Conservation (phyloP, 352 stramenopile genomes). For the Blastocystis sp. region DNA sequence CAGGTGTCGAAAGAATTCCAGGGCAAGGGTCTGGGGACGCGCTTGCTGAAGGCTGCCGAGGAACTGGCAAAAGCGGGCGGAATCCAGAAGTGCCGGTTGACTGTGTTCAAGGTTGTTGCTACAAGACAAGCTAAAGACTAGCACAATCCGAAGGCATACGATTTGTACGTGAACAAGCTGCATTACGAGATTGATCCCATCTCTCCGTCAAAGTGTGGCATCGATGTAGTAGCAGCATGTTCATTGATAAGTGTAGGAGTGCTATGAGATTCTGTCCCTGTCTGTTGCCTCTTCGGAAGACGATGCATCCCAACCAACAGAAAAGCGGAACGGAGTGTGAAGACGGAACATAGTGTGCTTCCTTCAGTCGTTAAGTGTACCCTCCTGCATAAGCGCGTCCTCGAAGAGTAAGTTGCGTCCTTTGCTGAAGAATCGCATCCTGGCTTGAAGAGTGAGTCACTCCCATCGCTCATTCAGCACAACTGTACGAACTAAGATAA, state of each 20-base stretch:
- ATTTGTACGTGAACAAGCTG: slow-evolving; percentile 3
- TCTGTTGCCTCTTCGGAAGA: neutral
- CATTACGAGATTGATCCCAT: slow-evolving; percentile 57
- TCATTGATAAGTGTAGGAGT: slow-evolving; percentile 20
- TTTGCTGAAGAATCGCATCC: no score
- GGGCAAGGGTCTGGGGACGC: neutral
- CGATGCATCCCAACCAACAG: neutral
- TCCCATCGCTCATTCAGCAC: no score
- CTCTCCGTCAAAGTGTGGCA: slow-evolving; percentile 35
- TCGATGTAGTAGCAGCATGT: neutral
- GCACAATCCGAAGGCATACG: slow-evolving; percentile 27
- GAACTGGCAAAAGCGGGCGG: neutral
- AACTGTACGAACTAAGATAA: no score
- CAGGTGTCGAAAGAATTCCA: slow-evolving; percentile 23
- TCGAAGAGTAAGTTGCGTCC: no score
- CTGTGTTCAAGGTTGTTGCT: slow-evolving; percentile 54
- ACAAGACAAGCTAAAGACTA: neutral
- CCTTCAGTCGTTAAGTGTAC: no score
- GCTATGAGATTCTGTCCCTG: slow-evolving; percentile 64
- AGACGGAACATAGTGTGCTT: no score
- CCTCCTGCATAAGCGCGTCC: no score
- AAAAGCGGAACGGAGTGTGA: neutral
- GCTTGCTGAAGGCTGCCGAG: slow-evolving; percentile 11
- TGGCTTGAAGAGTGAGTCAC: no score
- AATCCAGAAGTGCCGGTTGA: slow-evolving; percentile 43